Base-by-base conservation (phyloP, 176 grass and related monocot genomes). In the Saccharum spontaneum region DNA sequence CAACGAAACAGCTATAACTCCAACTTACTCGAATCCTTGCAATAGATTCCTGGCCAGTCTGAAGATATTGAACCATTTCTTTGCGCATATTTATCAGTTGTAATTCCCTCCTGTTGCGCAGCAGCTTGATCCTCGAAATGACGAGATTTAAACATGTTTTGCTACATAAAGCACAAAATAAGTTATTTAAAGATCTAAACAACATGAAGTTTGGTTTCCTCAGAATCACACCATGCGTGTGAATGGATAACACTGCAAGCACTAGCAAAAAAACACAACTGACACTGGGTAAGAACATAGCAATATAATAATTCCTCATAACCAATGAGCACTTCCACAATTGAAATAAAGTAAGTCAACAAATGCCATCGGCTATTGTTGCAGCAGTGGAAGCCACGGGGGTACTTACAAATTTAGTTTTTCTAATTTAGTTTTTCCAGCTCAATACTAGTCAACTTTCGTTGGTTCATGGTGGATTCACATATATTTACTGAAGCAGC, bases 131-230 rank as follows among this genome's bases (percentile, higher is more conserved):
- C 84, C 97, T 90, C 71, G 97, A 96, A 86, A 99, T 92, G 83
- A 93, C 90, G 30, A 99, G 77, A 89, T 96, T 99, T 88, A 99
- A 89, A 87, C 91, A 99, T 81, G 93, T 99, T 86, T 99, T 99
- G 79, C 97, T 99, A 70, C 83, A 90, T 10, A 82, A 81, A 48
- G 64, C 46, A 81, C 4, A 30, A 0, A 61, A 40, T 86, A 17
- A 45, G 33, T 84, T 45, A 86, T 41, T 62, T 16, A 34, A 14
- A 31, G 40, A 10, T 14, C 33, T 68, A 74, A 74, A 67, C 12
- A 75, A 61, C 59, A 23, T 41, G 54, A 40, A 13, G 44, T 20
- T 17, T 18, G 13, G 13, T 54, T 61, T 84, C 78, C 8, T 79
- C 18, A 2, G 34, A 11, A 37, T 45, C 18, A 23, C 33, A 26